These are phyloP conservation scores for Quercus engelmannii DNA, from an alignment of 306 rosid species.

Conservation along the genomic window DNA sequence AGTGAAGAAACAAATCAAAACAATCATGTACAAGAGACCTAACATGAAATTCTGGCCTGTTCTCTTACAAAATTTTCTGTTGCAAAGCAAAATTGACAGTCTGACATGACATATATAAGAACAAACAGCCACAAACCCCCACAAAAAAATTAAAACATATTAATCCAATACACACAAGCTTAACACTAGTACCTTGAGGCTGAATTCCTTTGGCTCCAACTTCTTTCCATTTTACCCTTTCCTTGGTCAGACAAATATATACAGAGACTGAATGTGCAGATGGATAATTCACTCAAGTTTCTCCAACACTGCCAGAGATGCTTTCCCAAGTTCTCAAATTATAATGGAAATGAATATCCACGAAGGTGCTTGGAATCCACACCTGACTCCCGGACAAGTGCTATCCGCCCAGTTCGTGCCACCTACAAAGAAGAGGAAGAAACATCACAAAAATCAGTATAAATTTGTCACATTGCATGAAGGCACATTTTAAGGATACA, in stretches of 20 bases:
- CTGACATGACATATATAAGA: background rate
- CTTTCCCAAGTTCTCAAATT: conserved; percentile 11
- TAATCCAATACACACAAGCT: background rate
- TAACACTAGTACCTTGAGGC: background rate
- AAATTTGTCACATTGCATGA: background rate
- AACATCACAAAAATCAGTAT: background rate
- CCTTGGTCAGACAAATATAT: background rate
- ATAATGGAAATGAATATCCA: conserved; percentile 69
- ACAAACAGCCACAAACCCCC: too few relatives aligned
- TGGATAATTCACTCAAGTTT: background rate
- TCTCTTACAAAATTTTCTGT: background rate
- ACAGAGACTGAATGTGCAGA: background rate
- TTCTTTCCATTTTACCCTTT: background rate
- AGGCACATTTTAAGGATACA: background rate
- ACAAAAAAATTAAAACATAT: background rate
- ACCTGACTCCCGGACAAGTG: conserved; percentile 71
- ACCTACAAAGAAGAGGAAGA: conserved; percentile 41
- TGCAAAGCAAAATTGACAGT: background rate
- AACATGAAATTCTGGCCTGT: background rate
- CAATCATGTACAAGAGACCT: too few relatives aligned
- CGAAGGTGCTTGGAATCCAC: conserved; percentile 78
- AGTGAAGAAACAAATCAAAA: too few relatives aligned
- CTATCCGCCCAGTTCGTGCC: conserved; percentile 84
- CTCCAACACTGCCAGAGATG: background rate
- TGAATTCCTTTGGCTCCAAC: background rate